Percentiles rank a stretch among this genome's conserved stretches.
Evolutionary conservation across 2,329 filamentous ascomycete genomes (phyloP).

Genomic region (Ilyonectria robusta): DNA sequence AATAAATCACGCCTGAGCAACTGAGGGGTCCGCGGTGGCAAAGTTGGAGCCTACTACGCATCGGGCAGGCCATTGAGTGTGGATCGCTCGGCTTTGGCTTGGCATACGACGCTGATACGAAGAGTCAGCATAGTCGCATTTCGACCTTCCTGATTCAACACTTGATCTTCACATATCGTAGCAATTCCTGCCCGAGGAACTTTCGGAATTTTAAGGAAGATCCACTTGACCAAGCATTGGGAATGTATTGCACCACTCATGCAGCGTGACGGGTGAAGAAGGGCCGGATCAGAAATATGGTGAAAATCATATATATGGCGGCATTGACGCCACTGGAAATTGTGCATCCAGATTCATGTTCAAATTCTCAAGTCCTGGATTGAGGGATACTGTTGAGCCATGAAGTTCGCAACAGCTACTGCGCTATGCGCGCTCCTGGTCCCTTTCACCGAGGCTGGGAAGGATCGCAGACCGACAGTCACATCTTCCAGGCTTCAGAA

Average conservation of each 20-base stretch:
- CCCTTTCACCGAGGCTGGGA: slow-evolving; percentile 38
- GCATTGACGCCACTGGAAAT: background rate
- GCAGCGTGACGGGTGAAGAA: background rate
- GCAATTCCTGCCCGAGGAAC: background rate
- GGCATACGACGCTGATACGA: slow-evolving; percentile 36
- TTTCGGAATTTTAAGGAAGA: background rate
- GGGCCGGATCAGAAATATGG: background rate
- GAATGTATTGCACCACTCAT: background rate
- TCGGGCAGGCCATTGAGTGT: slow-evolving; percentile 39
- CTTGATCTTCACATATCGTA: slow-evolving; percentile 10
- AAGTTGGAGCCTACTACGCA: slow-evolving; percentile 28
- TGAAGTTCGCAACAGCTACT: slow-evolving; percentile 38
- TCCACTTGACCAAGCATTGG: slow-evolving; percentile 10
- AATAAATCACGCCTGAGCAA: background rate
- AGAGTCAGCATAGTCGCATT: slow-evolving; percentile 24
- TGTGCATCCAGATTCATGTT: background rate
- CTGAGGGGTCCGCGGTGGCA: slow-evolving; percentile 2
- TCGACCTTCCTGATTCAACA: slow-evolving; percentile 29
- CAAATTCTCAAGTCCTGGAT: background rate
- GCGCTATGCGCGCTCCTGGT: slow-evolving; percentile 47
- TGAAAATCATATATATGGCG: slow-evolving; percentile 11
- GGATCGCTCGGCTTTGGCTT: slow-evolving; percentile 39
- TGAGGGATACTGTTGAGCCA: slow-evolving; percentile 6
- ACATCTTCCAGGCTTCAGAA: slow-evolving; percentile 45
- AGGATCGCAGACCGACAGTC: slow-evolving; percentile 36